Evolutionary conservation across 352 stramenopile genomes (phyloP), one percentile per base, ranked within the genome.

Genomic region (Elongisporangium undulatum): DNA sequence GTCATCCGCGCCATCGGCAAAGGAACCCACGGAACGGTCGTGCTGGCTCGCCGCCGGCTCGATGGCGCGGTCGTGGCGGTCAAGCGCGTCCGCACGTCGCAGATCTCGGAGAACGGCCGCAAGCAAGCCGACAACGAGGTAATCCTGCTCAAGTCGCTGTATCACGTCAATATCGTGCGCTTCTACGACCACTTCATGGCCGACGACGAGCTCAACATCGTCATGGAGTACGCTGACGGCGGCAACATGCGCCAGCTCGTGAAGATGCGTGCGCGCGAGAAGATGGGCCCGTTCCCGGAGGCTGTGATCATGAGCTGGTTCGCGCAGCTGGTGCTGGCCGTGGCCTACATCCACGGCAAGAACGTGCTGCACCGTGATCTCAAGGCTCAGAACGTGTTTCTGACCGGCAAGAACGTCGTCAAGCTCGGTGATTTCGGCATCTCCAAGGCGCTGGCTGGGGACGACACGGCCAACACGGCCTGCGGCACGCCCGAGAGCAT

Each of bases 101-200:
- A 87, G 55, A 90, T 93, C 63, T 92, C 72, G 22, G 86, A 94
- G 58, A 95, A 87, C 59, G 80, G 83, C 45, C 82, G 82, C 51
- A 95, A 93, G 67, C 86, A 94, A 57, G 86, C 86, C 5, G 84
- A 95, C 63, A 95, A 95, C 56, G 86, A 95, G 69, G 86, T 95
- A 1, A 94, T 94, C 61, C 58, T 95, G 63, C 82, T 95, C 53
- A 94, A 95, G 63, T 93, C 85, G 59, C 71, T 95, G 29, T 93
- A 93, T 69, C 87, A 95, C 66, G 83, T 94, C 23, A 95, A 95
- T 58, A 95, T 96, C 62, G 85, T 96, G 56, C 84, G 84, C 34
- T 96, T 94, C 55, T 94, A 95, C 75, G 87, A 96, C 66, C 83
- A 91, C 53, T 96, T 96, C 58, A 72, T 92, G 67, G 74, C 75